Conservation (phyloP, 2,329 filamentous ascomycete genomes). For the Emmonsiellopsis sp. region DNA sequence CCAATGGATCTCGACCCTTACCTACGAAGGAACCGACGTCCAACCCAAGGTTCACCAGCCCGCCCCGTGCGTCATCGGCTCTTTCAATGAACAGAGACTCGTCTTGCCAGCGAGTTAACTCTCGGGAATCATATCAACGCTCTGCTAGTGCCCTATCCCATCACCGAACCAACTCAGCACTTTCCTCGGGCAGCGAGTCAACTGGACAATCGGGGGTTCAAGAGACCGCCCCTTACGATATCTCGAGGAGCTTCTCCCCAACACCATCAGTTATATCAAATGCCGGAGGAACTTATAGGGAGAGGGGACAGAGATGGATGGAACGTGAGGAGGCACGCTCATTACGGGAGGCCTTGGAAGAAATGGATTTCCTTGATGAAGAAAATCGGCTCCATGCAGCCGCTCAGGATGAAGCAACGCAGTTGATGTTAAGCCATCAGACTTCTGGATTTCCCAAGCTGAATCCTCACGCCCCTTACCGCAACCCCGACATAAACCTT, state of each 20-base stretch:
- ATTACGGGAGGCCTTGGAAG: constrained; percentile 48
- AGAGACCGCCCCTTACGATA: constrained; percentile 18
- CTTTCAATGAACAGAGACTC: constrained; percentile 28
- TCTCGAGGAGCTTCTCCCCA: constrained; percentile 30
- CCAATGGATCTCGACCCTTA: constrained; percentile 52
- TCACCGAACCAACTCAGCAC: constrained; percentile 24
- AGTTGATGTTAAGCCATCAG: constrained; percentile 56
- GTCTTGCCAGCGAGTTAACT: constrained; percentile 12
- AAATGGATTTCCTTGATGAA: constrained; percentile 51
- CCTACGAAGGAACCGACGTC: constrained; percentile 39
- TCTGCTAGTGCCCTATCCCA: constrained; percentile 34
- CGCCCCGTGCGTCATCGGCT: constrained; percentile 35
- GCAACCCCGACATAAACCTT: constrained; percentile 32
- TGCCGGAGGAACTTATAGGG: constrained; percentile 39
- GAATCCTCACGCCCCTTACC: constrained; percentile 40
- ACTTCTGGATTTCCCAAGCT: constrained; percentile 43
- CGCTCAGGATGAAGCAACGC: constrained; percentile 54
- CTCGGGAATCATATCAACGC: constrained; percentile 23
- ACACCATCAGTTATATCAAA: constrained; percentile 23
- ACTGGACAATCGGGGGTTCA: constrained; percentile 31
- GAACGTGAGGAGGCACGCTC: constrained; percentile 52
- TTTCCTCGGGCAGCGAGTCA: constrained; percentile 14
- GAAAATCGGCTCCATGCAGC: constrained; percentile 43
- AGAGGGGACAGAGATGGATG: constrained; percentile 46
- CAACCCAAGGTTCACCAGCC: constrained; percentile 19